Evolutionary conservation across 768 basidiomycete genomes (phyloP).

Genomic region (Pleurotus cornucopiae): DNA sequence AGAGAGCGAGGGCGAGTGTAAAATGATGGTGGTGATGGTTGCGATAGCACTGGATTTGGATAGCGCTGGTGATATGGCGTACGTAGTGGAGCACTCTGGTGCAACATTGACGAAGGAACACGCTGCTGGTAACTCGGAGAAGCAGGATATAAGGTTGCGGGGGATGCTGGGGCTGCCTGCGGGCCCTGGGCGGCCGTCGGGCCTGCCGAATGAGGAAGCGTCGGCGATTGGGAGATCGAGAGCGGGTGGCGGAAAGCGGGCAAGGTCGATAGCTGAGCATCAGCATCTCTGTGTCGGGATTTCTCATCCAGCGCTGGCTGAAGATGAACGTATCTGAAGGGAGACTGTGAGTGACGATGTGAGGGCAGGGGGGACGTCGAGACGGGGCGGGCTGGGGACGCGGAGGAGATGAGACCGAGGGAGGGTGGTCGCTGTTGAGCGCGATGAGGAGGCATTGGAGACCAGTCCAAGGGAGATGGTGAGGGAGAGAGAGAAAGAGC

Average conservation of each 20-base stretch:
- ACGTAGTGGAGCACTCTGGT: slow-evolving; percentile 14
- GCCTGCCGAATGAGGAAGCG: background rate
- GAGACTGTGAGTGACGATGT: slow-evolving; percentile 26
- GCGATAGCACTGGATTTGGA: slow-evolving; percentile 14
- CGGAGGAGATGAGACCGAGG: slow-evolving; percentile 18
- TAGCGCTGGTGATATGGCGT: slow-evolving; percentile 15
- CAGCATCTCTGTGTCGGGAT: slow-evolving; percentile 9
- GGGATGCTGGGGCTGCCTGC: slow-evolving; percentile 6
- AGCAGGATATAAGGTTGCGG: slow-evolving; percentile 8
- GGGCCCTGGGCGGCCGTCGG: background rate
- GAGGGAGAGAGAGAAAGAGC: slow-evolving; percentile 17
- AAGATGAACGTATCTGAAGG: slow-evolving; percentile 29
- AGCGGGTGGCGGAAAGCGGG: slow-evolving; percentile 12
- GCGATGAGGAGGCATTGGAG: slow-evolving; percentile 21
- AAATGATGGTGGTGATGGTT: slow-evolving; percentile 14
- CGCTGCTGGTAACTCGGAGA: slow-evolving; percentile 10
- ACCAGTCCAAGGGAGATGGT: slow-evolving; percentile 26
- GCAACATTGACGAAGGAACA: slow-evolving; percentile 11
- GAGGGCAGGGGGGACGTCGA: slow-evolving; percentile 20
- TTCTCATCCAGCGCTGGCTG: slow-evolving; percentile 22
- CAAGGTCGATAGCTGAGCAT: slow-evolving; percentile 20
- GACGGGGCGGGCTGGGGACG: slow-evolving; percentile 22
- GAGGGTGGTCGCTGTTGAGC: slow-evolving; percentile 18
- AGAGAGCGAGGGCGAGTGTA: slow-evolving; percentile 44
- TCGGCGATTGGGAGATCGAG: slow-evolving; percentile 1